These are phyloP conservation scores for Arachnomyces sp. DNA, from an alignment of 2,329 filamentous ascomycete genomes.

Conservation along the genomic window DNA sequence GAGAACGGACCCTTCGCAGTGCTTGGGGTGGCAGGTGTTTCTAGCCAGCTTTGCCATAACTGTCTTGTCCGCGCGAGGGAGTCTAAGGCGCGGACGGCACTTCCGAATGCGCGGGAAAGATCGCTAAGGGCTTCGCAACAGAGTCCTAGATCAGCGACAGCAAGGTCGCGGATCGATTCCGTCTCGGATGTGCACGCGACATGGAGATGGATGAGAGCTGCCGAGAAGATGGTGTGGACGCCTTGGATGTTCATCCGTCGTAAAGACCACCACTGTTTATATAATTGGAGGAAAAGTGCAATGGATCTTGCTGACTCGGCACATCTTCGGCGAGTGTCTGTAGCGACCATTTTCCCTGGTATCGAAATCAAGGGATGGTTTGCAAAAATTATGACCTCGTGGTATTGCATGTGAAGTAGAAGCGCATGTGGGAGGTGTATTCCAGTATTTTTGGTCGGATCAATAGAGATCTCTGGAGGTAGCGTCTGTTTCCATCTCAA, in stretches of 20 bases:
- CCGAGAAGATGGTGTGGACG: slow-evolving; percentile 14
- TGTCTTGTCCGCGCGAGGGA: neutral
- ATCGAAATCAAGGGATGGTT: slow-evolving; percentile 14
- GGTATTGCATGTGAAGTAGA: slow-evolving; percentile 13
- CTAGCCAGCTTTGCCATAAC: slow-evolving; percentile 4
- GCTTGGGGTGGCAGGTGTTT: neutral
- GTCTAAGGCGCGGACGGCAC: slow-evolving; percentile 2
- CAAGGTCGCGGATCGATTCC: slow-evolving; percentile 2
- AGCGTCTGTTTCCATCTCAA: slow-evolving; percentile 9
- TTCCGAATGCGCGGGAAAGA: slow-evolving; percentile 7
- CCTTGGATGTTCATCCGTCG: slow-evolving; percentile 13
- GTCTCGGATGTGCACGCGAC: slow-evolving; percentile 10
- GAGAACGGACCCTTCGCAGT: neutral
- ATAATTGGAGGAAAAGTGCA: slow-evolving; percentile 8
- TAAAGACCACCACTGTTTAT: slow-evolving; percentile 10
- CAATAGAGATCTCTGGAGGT: slow-evolving; percentile 6
- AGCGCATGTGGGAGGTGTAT: slow-evolving; percentile 14
- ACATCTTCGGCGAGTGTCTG: slow-evolving; percentile 9
- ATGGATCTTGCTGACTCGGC: slow-evolving; percentile 8
- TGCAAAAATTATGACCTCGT: slow-evolving; percentile 14
- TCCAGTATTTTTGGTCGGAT: slow-evolving; percentile 2
- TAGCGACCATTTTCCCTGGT: neutral
- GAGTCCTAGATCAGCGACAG: slow-evolving; percentile 8
- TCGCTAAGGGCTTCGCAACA: slow-evolving; percentile 13
- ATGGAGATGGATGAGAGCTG: slow-evolving; percentile 12